These are phyloP conservation scores for Suillus bovinus DNA, from an alignment of 768 basidiomycete genomes.

Conservation along the genomic window DNA sequence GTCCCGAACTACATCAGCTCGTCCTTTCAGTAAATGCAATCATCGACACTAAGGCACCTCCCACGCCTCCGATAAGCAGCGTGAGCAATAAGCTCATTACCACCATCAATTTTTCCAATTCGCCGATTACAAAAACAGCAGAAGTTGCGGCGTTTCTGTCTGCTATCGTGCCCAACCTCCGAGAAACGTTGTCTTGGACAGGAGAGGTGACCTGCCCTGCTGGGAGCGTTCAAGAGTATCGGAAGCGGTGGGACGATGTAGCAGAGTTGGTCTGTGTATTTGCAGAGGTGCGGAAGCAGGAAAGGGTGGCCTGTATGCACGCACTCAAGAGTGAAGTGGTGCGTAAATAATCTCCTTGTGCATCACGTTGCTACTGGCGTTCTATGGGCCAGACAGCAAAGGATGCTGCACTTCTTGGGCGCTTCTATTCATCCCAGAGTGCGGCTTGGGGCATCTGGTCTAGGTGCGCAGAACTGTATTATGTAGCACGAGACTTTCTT, in stretches of 20 bases:
- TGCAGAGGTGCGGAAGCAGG: conserved; percentile 4
- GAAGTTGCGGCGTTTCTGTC: conserved; percentile 31
- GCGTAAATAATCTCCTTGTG: not conserved
- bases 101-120: conserved; percentile 30
- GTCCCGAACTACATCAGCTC: conserved; percentile 2
- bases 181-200: conserved; percentile 30
- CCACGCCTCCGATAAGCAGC: not conserved
- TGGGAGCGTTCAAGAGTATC: not conserved
- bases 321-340: not conserved
- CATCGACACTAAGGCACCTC: conserved; percentile 27
- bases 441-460: not conserved
- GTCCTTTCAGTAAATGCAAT: conserved; percentile 23
- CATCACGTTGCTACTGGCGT: not conserved
- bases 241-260: not conserved
- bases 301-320: not conserved
- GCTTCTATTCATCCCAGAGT: not conserved
- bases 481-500: not conserved
- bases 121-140: conserved; percentile 27
- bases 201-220: not conserved
- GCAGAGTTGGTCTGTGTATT: conserved; percentile 1
- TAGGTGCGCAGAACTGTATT: not conserved
- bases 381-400: not conserved
- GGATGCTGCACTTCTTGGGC: not conserved
- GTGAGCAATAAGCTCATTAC: conserved; percentile 19
- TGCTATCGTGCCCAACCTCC: conserved; percentile 30